Evolutionary conservation across 2,329 filamentous ascomycete species (phyloP).

Genomic region (Ophiostoma pallidulum): DNA sequence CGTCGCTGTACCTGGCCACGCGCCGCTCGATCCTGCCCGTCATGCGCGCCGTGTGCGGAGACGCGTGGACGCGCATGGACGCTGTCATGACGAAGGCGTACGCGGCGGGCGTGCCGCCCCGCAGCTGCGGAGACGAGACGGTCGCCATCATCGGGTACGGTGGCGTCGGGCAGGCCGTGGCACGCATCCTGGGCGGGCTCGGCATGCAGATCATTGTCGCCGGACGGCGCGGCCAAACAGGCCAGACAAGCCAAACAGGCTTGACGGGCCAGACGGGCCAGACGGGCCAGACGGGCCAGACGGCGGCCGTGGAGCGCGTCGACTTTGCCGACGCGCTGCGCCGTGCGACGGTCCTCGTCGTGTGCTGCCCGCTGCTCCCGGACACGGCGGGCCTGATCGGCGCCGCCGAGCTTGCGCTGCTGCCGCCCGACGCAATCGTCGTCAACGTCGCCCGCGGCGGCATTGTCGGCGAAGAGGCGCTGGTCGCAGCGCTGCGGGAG

Average conservation of each 20-base stretch:
- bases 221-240: constrained; percentile 5
- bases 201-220: constrained; percentile 25
- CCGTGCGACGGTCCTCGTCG: constrained; percentile 24
- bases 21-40: constrained; percentile 28
- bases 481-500: constrained; percentile 25
- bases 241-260: too few relatives aligned
- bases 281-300: constrained; percentile 13
- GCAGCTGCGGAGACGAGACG: constrained; percentile 17
- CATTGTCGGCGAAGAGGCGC: constrained; percentile 26
- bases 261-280: neutral
- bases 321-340: constrained; percentile 17
- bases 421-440: constrained; percentile 21
- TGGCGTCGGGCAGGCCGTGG: constrained; percentile 25
- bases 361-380: constrained; percentile 25
- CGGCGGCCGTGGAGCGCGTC: constrained; percentile 13
- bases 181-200: constrained; percentile 21
- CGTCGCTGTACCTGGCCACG: constrained; percentile 20
- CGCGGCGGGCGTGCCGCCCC: constrained; percentile 13
- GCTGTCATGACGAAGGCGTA: constrained; percentile 15
- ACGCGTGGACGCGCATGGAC: constrained; percentile 18
- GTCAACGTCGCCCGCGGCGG: constrained; percentile 28
- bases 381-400: constrained; percentile 22
- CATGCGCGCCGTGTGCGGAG: constrained; percentile 20
- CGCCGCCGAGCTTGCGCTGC: constrained; percentile 14
- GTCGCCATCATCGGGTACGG: constrained; percentile 28